Evolutionary conservation across 1,284 basidiomycete species (phyloP), one percentile per base, ranked within the genome.

Genomic region (Microbotryum saponariae): DNA sequence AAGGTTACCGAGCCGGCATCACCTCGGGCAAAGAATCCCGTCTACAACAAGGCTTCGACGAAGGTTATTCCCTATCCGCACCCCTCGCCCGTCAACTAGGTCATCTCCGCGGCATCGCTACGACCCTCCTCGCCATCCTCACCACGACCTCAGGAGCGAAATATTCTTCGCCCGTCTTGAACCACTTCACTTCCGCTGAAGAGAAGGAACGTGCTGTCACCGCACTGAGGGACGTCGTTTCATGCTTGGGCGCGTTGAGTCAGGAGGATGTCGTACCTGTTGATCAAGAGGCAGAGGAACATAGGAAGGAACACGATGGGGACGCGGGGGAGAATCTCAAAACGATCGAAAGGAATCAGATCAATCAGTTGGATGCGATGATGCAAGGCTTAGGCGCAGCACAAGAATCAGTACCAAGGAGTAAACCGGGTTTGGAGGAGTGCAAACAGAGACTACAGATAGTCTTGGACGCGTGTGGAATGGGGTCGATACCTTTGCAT

Each of bases 1-100:
- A 82, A 23, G 90, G 90, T 2, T 92, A 91, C 71, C 83, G 89
- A 20, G 89, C 91, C 75, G 90, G 89, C 29, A 90, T 92, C 67
- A 87, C 84, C 0, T 83, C 84, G 4, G 89, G 90, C 12, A 92
- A 92, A 74, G 86, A 90, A 74, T 78, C 80, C 2, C 82, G 83
- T 12, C 79, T 91, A 0, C 89, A 93, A 70, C 77, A 82, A 63
- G 89, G 89, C 1, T 92, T 92, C 70, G 87, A 93, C 73, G 77
- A 79, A 20, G 89, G 87, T 20, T 92, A 88, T 70, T 71, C 76
- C 33, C 78, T 84, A 23, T 89, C 89, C 25, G 85, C 81, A 2
- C 87, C 87, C 0, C 75, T 88, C 20, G 90, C 90, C 3, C 82
- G 83, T 31, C 78, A 85, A 64, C 72, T 91, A 7, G 89, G 89